Evolutionary conservation across 192 early-diverging fungal genomes (phyloP), one percentile per base, ranked within the genome.

Genomic region (Coemansia sp.): DNA sequence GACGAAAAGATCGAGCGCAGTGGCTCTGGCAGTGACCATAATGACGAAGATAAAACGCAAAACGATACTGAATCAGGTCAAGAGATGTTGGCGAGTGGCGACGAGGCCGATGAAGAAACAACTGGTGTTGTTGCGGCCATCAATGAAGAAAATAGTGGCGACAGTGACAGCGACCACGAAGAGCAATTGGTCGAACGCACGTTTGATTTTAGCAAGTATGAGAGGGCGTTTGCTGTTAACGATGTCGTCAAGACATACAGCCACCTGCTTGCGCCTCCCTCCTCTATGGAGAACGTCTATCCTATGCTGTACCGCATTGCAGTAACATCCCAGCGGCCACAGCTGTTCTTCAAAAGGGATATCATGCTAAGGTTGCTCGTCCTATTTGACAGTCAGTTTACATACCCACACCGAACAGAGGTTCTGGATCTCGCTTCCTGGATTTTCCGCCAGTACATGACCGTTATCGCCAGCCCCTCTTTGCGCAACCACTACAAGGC

Each of bases 361-460:
- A 59, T 68, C 2, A 66, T 79, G 63, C 49, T 59, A 28, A 67
- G 76, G 15, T 53, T 79, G 42, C 52, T 80, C 25, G 42, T 68
- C 18, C 48, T 75, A 25, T 80, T 80, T 26, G 69, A 80, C 62
- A 68, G 71, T 48, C 58, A 61, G 53, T 59, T 67, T 45, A 51
- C 48, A 4, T 68, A 65, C 28, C 68, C 72, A 29, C 58, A 55
- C 10, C 77, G 62, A 25, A 35, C 51, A 0, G 73, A 80, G 58
- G 63, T 71, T 55, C 63, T 75, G 21, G 77, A 80, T 34, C 40
- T 80, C 18, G 68, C 60, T 0, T 60, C 69, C 8, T 80, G 77
- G 77, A 80, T 80, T 28, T 75, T 80, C 62, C 64, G 77, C 15
- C 77, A 80, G 70, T 80, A 80, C 28, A 39, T 71, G 23, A 71